Base-by-base conservation (phyloP, 805 yeast genomes). In the Yamadazyma philogaea region DNA sequence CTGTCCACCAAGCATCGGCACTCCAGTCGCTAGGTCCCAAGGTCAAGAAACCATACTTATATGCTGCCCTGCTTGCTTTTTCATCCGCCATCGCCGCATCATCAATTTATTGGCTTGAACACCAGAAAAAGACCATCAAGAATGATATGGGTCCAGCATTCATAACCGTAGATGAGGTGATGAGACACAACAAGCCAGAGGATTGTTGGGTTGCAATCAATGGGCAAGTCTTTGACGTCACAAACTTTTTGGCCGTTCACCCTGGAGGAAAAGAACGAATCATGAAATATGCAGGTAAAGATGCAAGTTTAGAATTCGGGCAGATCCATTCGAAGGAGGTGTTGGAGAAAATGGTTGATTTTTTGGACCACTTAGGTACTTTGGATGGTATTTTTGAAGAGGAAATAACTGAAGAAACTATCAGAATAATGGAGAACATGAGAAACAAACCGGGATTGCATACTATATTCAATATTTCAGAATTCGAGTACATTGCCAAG, bases 221-320 rank as follows among this genome's bases (percentile, higher is more conserved):
- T 24, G 65, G 63, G 1, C 37, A 60, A 18, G 68, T 67, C 5
- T 67, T 59, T 46, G 71, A 66, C 46, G 46, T 67, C 34, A 59
- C 70, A 8, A 52, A 53, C n/a, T 74, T 73, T 45, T 40, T 72
- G 2, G 50, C 61, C 3, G 46, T 52, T 10, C 79, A 74, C 54
- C 83, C 83, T 1, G 83, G 82, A 17, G 83, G 83, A n/a, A 56
- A 52, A 35, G 49, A 53, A 11, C 66, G 73, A 14, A 65, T 78
- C 28, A 52, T 74, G 41, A 61, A 59, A 26, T 64, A 63, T 49
- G 81, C 78, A 6, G 93, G 93, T 11, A 79, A 76, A 45, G 88
- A 85, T 53, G 82, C 77, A 4, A 65, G 77, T 21, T 43, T 46
- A 16, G 61, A 57, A 19, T 60, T 60, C 46, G 63, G 64, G 54